Evolutionary conservation across 1,139 yeast genomes (phyloP).

Genomic region (Pichia terricola): DNA sequence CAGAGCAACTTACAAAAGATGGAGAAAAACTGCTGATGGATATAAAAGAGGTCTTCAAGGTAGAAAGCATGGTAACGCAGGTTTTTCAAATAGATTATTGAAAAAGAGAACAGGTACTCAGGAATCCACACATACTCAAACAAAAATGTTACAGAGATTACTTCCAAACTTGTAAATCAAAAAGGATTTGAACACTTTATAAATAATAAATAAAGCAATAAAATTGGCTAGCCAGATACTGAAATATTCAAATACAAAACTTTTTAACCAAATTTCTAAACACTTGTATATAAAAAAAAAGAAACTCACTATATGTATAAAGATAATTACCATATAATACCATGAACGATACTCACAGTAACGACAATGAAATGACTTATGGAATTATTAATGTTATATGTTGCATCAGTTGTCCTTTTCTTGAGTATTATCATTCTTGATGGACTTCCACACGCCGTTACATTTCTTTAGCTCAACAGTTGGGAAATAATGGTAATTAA

Average conservation of each 20-base stretch:
- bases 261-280: not conserved
- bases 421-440: not conserved
- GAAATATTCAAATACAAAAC: not conserved
- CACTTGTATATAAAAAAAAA: not conserved
- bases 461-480: conserved; percentile 42
- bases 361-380: no score
- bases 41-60: conserved; percentile 67
- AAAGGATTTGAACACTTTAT: not conserved
- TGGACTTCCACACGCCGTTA: conserved; percentile 11
- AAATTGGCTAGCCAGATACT: not conserved
- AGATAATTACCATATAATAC: no score
- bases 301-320: not conserved
- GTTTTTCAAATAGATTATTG: conserved; percentile 63
- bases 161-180: conserved; percentile 25
- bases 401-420: no score
- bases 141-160: conserved; percentile 43
- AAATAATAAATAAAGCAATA: not conserved
- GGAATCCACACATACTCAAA: conserved; percentile 47
- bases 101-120: conserved; percentile 57
- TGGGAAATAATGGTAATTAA: conserved; percentile 87
- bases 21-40: conserved; percentile 55
- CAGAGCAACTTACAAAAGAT: conserved; percentile 73
- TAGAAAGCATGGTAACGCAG: conserved; percentile 87
- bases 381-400: no score
- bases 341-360: no score